Evolutionary conservation across 768 basidiomycete species (phyloP).

Genomic region (Tulasnella calospora): DNA sequence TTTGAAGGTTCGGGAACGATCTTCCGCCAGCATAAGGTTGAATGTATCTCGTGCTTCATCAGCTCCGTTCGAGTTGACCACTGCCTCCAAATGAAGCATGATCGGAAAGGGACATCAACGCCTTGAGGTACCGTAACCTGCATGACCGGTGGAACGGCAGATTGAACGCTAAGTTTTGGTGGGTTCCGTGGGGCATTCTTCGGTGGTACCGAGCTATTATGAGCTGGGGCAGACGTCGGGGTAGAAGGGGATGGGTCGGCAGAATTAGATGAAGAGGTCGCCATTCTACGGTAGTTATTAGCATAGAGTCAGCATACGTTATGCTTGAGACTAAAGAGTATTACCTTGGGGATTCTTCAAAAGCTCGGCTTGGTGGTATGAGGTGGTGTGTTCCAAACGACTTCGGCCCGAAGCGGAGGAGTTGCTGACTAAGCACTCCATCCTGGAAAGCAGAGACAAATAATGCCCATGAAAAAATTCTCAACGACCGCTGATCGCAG

Average conservation of each 20-base stretch:
- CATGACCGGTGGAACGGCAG: neutral
- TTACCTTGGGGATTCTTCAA: neutral
- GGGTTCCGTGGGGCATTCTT: slow-evolving; percentile 2
- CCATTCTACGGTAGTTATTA: neutral
- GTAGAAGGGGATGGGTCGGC: neutral
- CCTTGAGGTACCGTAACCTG: neutral
- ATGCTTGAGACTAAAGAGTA: neutral
- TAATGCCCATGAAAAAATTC: neutral
- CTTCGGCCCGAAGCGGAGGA: neutral
- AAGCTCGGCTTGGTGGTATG: neutral
- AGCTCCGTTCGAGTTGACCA: neutral
- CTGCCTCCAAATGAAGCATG: slow-evolving; percentile 15
- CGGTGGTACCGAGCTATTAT: neutral
- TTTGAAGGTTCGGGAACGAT: neutral
- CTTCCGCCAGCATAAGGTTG: slow-evolving; percentile 5
- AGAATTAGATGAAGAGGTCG: neutral
- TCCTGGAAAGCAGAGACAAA: neutral
- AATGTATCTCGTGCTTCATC: slow-evolving; percentile 7
- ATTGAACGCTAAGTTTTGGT: neutral
- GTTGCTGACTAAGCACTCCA: neutral
- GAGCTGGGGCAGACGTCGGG: neutral
- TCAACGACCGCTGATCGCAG: slow-evolving; percentile 21
- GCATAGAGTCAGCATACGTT: neutral
- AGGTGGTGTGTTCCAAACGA: neutral
- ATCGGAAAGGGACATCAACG: neutral